These are phyloP conservation scores for Marchantia paleacea DNA, from an alignment of 225 moss, liverwort and hornwort genomes.

Conservation along the genomic window DNA sequence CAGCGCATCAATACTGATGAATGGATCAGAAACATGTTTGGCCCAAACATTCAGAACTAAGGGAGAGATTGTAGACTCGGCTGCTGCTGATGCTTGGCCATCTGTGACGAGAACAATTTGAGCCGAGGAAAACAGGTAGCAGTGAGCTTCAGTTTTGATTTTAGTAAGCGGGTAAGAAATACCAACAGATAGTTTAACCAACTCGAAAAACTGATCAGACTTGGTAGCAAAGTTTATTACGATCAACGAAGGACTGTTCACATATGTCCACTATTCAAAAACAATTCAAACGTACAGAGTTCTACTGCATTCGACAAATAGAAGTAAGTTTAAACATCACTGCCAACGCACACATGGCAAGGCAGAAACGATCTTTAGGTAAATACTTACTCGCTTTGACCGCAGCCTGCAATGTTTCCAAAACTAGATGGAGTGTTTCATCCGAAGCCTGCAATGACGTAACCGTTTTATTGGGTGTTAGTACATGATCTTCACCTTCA, in stretches of 20 bases:
- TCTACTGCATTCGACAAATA: no score
- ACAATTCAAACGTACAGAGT: no score
- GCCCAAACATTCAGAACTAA: conserved; percentile 77
- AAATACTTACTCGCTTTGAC: conserved; percentile 64
- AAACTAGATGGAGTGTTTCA: conserved; percentile 86
- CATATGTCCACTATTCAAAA: no score
- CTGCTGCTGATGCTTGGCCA: conserved; percentile 60
- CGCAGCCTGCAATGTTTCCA: conserved; percentile 82
- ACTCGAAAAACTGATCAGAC: no score
- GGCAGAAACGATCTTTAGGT: background rate
- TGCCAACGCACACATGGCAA: no score
- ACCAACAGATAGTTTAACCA: no score
- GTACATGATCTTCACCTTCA: background rate
- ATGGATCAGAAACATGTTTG: conserved; percentile 71
- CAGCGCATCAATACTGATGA: conserved; percentile 75
- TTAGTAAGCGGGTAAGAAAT: no score
- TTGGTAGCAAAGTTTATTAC: no score
- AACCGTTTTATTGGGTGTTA: background rate
- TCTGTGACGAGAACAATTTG: conserved; percentile 34
- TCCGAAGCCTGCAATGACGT: conserved; percentile 61
- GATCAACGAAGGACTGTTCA: no score
- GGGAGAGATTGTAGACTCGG: conserved; percentile 70
- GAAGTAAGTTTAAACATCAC: background rate
- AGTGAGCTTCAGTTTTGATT: no score
- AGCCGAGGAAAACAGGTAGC: no score